These are phyloP conservation scores for Beauveria sp. DNA, from an alignment of 2,329 filamentous ascomycete genomes.

Conservation along the genomic window DNA sequence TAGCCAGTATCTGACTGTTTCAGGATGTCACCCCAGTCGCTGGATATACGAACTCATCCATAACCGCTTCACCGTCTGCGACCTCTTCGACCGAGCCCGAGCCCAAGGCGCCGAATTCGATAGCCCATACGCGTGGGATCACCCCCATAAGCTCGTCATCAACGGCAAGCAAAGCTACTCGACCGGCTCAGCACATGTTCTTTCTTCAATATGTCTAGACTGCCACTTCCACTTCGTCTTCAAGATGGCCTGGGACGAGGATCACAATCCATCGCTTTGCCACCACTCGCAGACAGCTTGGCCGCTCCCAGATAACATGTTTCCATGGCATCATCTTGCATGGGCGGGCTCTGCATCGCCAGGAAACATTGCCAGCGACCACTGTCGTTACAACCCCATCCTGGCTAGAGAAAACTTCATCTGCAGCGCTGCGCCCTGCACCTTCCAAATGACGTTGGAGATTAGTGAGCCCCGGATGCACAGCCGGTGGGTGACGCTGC, in stretches of 20 bases:
- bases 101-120: slow-evolving; percentile 23
- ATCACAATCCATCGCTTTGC: slow-evolving; percentile 23
- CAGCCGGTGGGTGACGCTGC: slow-evolving; percentile 31
- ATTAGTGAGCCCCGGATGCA: slow-evolving; percentile 42
- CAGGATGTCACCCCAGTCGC: slow-evolving; percentile 28
- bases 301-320: slow-evolving; percentile 27
- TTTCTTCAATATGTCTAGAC: slow-evolving; percentile 33
- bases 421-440: slow-evolving; percentile 36
- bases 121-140: slow-evolving; percentile 26
- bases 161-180: slow-evolving; percentile 33
- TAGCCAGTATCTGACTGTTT: slow-evolving; percentile 10
- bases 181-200: slow-evolving; percentile 18
- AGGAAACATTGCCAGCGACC: slow-evolving; percentile 17
- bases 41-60: slow-evolving; percentile 34
- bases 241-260: slow-evolving; percentile 26
- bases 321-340: slow-evolving; percentile 32
- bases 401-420: slow-evolving; percentile 29
- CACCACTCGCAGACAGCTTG: slow-evolving; percentile 24
- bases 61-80: slow-evolving; percentile 29
- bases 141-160: slow-evolving; percentile 29
- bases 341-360: slow-evolving; percentile 27
- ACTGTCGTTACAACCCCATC: slow-evolving; percentile 32
- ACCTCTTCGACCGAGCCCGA: slow-evolving; percentile 28
- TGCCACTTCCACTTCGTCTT: slow-evolving; percentile 37
- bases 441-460: slow-evolving; percentile 37